These are phyloP conservation scores for Scenedesmus sp. DNA, from an alignment of 163 green algal genomes.

Conservation along the genomic window DNA sequence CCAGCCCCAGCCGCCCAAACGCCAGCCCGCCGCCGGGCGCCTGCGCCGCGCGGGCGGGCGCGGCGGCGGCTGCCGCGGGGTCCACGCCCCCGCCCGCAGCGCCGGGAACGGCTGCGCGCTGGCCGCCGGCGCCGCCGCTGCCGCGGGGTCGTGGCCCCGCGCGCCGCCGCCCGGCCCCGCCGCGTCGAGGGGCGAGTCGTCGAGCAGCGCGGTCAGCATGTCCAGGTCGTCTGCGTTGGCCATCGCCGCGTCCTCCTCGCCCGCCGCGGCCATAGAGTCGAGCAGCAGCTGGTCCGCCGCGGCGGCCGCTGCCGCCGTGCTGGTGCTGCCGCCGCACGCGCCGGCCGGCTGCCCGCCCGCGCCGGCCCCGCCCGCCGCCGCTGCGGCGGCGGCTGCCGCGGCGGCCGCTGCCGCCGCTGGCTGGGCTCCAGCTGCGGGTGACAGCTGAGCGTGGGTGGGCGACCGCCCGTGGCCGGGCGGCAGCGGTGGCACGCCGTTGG, in stretches of 20 bases:
- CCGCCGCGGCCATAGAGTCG: neutral
- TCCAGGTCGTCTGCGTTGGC: constrained; percentile 12
- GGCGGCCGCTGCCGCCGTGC: constrained; percentile 15
- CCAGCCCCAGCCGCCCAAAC: neutral
- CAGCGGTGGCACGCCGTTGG: too few species aligned
- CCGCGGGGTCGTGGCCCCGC: neutral
- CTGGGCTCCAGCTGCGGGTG: too few species aligned
- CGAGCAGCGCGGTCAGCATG: constrained; percentile 10
- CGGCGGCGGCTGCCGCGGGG: too few species aligned
- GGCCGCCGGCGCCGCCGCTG: neutral
- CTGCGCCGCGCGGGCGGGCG: too few species aligned
- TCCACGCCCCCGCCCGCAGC: too few species aligned
- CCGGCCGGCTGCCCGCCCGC: neutral
- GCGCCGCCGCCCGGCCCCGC: neutral
- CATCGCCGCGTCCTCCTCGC: constrained; percentile 25
- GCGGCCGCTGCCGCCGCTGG: neutral
- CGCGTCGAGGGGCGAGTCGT: neutral
- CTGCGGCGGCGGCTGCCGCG: neutral
- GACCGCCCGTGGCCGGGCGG: too few species aligned
- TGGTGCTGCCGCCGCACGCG: neutral
- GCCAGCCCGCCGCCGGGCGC: too few species aligned
- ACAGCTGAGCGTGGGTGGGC: too few species aligned
- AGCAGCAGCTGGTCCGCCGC: constrained; percentile 23
- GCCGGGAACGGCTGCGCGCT: neutral
- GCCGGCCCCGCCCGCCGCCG: neutral